Evolutionary conservation across 2,329 filamentous ascomycete species (phyloP).

Genomic region (Ramichloridium luteum): DNA sequence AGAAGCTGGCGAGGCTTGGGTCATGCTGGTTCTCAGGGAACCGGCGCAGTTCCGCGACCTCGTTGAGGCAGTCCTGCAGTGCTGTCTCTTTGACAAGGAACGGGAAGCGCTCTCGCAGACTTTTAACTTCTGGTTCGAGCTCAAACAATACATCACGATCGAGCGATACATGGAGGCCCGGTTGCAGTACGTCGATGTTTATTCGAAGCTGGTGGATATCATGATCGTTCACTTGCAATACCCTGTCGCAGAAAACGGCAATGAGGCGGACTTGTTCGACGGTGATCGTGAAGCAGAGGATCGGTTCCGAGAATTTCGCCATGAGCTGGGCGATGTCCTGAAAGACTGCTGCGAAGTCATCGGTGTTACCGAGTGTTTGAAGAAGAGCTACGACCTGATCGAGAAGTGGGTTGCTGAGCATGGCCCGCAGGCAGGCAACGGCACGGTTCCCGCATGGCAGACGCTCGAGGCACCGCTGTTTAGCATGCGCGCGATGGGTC

Average conservation of each 20-base stretch:
- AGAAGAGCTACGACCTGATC: constrained; percentile 76
- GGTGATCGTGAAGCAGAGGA: constrained; percentile 93
- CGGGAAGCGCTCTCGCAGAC: constrained; percentile 86
- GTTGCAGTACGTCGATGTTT: constrained; percentile 65
- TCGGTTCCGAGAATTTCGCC: constrained; percentile 90
- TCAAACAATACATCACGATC: constrained; percentile 89
- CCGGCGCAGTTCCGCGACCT: constrained; percentile 69
- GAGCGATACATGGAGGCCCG: constrained; percentile 80
- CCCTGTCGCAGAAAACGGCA: constrained; percentile 59
- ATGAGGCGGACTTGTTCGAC: constrained; percentile 72
- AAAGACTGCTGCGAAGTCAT: constrained; percentile 97
- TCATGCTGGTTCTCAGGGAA: constrained; percentile 76
- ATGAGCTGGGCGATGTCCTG: constrained; percentile 93
- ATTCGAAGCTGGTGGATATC: constrained; percentile 80
- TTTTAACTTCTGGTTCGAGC: constrained; percentile 95
- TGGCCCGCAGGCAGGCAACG: constrained; percentile 58
- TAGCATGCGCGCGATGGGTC: constrained; percentile 87
- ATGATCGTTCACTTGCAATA: constrained; percentile 86
- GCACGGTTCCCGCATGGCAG: constrained; percentile 86
- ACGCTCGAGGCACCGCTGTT: constrained; percentile 90
- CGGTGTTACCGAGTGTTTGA: constrained; percentile 79
- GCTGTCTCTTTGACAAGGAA: constrained; percentile 73
- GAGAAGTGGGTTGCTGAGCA: constrained; percentile 80
- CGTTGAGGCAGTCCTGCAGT: constrained; percentile 87
- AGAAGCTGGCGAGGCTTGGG: constrained; percentile 90